Evolutionary conservation across 345 rosid genomes (phyloP), one percentile per base, ranked within the genome.

Genomic region (Syzygium aromaticum): DNA sequence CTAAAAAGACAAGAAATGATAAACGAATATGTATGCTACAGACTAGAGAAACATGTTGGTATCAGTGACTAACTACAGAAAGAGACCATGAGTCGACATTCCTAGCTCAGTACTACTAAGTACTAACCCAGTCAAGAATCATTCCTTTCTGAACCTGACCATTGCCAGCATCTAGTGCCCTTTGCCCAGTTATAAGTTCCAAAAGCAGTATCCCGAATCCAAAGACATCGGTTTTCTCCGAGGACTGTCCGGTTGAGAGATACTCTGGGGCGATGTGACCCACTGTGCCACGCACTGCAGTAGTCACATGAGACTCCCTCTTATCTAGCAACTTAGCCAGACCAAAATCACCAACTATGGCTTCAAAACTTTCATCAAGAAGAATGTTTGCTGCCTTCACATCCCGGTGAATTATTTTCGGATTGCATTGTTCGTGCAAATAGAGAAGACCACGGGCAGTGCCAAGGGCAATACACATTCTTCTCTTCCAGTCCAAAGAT

Each of bases 201-300:
- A 98, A 90, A 78, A 98, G 93, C n/a, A 98, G 89, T 87, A 98
- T 92, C 57, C 99, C 99, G 23, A 96, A 98, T 87, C 99, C 99
- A 77, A 97, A 96, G 84, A 96, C 98, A 90, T 97, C 99, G 4
- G 98, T 95, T 89, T 96, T 97, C 89, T 97, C 99, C 0, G 98
- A 97, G 84, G 98, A 97, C 73, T 97, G 99, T 78, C 99, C 98
- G 2, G 99, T 97, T 49, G 98, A 97, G 80, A 97, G 98, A 91
- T 97, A 97, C 90, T 97, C 99, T 0, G 99, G 99, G 30, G 99
- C 99, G 54, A 97, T 97, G 86, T 97, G 99, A 61, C 99, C 99
- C 21, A 96, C 95, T 5, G 99, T 98, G 33, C 99, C 99, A 84
- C 99, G 93, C 5, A 98, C 99, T 0, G 99, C 99, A 3, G 99